Evolutionary conservation across 1,284 basidiomycete species (phyloP).

Genomic region (Austroboletus olivaceoglutinosus): DNA sequence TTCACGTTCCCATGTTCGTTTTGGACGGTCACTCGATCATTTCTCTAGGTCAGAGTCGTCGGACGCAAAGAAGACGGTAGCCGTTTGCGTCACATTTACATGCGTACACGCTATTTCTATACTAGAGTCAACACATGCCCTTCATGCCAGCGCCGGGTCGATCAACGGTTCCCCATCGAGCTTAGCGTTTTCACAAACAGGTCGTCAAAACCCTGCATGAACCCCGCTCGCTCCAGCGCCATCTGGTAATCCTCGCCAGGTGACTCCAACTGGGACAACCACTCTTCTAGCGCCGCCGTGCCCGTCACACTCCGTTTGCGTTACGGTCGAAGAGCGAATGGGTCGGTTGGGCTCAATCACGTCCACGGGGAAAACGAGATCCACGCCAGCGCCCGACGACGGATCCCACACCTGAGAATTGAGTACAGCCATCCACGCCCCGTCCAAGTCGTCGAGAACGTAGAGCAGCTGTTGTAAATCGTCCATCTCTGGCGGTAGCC

Average conservation of each 20-base stretch:
- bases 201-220: conserved; percentile 61
- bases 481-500: conserved; percentile 51
- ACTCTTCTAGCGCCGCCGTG: conserved; percentile 63
- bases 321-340: too few relatives aligned
- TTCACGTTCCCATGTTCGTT: conserved; percentile 8
- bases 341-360: too few relatives aligned
- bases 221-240: conserved; percentile 46
- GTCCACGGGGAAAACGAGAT: conserved; percentile 43
- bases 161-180: conserved; percentile 47
- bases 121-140: conserved; percentile 22
- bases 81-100: neutral
- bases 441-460: conserved; percentile 68
- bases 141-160: conserved; percentile 17
- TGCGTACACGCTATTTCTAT: neutral
- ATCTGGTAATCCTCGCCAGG: conserved; percentile 39
- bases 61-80: conserved; percentile 29
- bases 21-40: neutral
- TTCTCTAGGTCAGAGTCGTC: conserved; percentile 30
- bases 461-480: conserved; percentile 55
- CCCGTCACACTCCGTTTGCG: too few relatives aligned
- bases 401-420: conserved; percentile 63
- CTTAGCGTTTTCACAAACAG: conserved; percentile 58
- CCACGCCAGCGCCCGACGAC: conserved; percentile 42
- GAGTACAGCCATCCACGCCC: conserved; percentile 66
- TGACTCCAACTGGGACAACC: conserved; percentile 45